Evolutionary conservation across 129 eudicot genomes (phyloP).

Genomic region (Logfia minima): DNA sequence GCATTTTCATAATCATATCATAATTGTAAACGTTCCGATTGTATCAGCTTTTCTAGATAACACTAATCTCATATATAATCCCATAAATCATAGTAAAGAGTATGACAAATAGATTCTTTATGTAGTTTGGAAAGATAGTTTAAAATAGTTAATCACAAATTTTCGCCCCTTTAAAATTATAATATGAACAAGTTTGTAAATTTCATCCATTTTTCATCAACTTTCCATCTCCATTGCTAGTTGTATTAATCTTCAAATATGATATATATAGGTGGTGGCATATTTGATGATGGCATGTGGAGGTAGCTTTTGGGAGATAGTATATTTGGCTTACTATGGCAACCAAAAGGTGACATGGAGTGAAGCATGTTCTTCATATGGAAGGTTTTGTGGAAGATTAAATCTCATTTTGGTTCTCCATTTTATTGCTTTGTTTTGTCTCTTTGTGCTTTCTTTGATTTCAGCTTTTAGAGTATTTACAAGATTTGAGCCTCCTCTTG

Average conservation of each 20-base stretch:
- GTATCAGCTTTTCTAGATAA: neutral
- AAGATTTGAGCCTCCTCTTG: constrained; percentile 64
- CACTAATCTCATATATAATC: neutral
- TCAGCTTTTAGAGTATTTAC: constrained; percentile 84
- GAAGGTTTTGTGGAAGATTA: constrained; percentile 70
- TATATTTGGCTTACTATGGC: constrained; percentile 78
- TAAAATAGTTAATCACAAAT: too few relatives aligned
- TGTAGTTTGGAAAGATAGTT: too few relatives aligned
- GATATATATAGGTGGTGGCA: constrained; percentile 57
- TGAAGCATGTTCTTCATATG: constrained; percentile 80
- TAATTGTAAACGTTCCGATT: neutral
- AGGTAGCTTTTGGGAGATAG: constrained; percentile 59
- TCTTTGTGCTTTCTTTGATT: constrained; percentile 67
- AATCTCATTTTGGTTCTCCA: constrained; percentile 56
- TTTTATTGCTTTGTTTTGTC: constrained; percentile 57
- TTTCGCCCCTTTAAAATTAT: too few relatives aligned
- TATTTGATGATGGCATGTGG: constrained; percentile 82
- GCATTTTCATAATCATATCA: neutral
- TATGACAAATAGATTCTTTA: neutral
- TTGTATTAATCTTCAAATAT: neutral
- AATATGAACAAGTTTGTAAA: neutral
- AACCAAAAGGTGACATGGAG: constrained; percentile 80
- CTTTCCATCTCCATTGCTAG: neutral
- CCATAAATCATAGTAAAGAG: neutral
- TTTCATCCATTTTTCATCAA: neutral